These are phyloP conservation scores for Coccomyxa sp. DNA, from an alignment of 139 green algal genomes.

Conservation along the genomic window DNA sequence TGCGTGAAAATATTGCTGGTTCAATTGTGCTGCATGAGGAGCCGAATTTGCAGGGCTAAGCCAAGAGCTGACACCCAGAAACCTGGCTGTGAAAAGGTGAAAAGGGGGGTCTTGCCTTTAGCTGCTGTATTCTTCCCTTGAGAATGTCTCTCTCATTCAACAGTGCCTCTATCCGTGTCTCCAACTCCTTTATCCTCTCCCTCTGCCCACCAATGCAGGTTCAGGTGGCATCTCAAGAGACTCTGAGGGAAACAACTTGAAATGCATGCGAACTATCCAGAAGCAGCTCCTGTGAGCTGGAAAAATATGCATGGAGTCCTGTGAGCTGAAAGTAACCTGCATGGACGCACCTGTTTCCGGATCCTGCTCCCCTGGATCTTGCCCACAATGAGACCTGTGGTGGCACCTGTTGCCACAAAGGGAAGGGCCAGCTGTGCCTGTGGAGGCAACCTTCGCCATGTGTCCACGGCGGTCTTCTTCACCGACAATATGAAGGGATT, in stretches of 20 bases:
- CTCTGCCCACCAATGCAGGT: conserved; percentile 7
- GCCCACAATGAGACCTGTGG: conserved; percentile 33
- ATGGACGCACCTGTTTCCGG: conserved; percentile 14
- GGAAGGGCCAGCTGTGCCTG: conserved; percentile 37
- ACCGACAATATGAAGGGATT: conserved; percentile 29
- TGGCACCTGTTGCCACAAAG: conserved; percentile 25
- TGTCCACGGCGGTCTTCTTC: conserved; percentile 10
- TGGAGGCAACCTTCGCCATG: conserved; percentile 39
- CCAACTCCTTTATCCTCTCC: conserved; percentile 9
- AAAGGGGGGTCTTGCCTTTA: conserved; percentile 19
- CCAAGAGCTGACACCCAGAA: no score
- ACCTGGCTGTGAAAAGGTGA: no score
- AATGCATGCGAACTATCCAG: background rate
- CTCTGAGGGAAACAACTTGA: no score
- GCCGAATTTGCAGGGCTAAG: no score
- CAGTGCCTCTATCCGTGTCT: conserved; percentile 12
- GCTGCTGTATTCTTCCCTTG: conserved; percentile 17
- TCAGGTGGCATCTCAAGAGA: background rate
- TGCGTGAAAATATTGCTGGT: no score
- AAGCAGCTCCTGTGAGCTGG: background rate
- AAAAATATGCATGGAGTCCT: background rate
- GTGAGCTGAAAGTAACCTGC: background rate
- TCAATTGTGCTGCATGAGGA: no score
- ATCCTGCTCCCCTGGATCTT: conserved; percentile 33
- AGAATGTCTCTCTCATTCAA: conserved; percentile 29